Percentiles rank a stretch among this genome's conserved stretches.
These are phyloP conservation scores for Saturnispora silvae DNA, from an alignment of 805 yeast genomes.

Conservation along the genomic window DNA sequence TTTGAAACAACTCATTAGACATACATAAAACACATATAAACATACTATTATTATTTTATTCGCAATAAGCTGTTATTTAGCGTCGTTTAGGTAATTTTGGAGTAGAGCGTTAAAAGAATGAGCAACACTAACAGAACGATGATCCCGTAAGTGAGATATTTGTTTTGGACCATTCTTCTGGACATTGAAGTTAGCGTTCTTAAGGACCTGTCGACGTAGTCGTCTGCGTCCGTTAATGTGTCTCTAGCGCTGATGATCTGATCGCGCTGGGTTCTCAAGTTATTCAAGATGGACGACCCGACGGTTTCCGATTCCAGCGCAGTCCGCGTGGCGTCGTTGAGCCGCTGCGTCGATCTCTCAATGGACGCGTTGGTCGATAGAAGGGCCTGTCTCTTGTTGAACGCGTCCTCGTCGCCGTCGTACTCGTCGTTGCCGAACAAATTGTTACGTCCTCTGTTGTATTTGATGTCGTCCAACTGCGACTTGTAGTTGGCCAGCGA, in stretches of 20 bases:
- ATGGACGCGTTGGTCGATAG: constrained; percentile 68
- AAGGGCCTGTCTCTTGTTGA: constrained; percentile 69
- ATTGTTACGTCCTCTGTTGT: constrained; percentile 60
- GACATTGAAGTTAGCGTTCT: constrained; percentile 86
- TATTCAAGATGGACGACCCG: constrained; percentile 84
- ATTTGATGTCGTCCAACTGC: constrained; percentile 45
- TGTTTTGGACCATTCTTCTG: constrained; percentile 83
- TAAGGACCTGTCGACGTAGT: constrained; percentile 81
- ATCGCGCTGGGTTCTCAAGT: constrained; percentile 86
- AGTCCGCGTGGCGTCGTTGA: constrained; percentile 77
- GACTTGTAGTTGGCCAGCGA: constrained; percentile 49
- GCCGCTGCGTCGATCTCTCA: constrained; percentile 72
- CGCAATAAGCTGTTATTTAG: background rate
- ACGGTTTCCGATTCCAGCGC: constrained; percentile 88
- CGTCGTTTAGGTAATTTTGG: constrained; percentile 53
- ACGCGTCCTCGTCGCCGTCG: constrained; percentile 23
- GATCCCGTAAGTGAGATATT: constrained; percentile 81
- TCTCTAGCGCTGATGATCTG: constrained; percentile 80
- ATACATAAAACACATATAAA: background rate
- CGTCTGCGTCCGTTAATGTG: constrained; percentile 81
- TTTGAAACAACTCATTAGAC: constrained; percentile 35
- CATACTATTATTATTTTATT: background rate
- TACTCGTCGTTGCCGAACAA: constrained; percentile 45
- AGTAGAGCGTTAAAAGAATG: constrained; percentile 72
- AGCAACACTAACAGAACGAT: constrained; percentile 77